Evolutionary conservation across 768 basidiomycete species (phyloP), one percentile per base, ranked within the genome.

Genomic region (Rossbeevera mucosa): DNA sequence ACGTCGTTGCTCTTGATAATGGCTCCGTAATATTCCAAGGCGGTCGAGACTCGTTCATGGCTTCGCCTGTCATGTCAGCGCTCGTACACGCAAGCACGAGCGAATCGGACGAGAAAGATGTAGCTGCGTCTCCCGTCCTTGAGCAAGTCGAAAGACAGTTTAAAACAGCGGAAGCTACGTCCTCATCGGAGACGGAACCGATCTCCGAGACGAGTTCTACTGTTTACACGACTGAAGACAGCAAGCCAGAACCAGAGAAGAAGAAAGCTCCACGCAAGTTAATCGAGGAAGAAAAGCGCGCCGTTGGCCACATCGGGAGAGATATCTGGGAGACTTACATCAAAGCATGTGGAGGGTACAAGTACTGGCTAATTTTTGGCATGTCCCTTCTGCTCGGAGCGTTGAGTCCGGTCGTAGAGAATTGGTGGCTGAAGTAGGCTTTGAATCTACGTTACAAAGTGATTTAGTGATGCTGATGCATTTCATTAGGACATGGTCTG

Each of bases 231-330:
- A 61, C 61, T 16, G 67, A 74, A 11, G 68, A 70, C 18, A 70
- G 51, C 20, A 68, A 72, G 2, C 63, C 67, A n/a, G 73, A 73
- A 21, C 54, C 64, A 9, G 64, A 69, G 53, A 80, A 76, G 64
- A 80, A 76, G 64, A 88, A 83, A 62, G 62, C 76, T 1, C 87
- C 92, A 0, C 77, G 91, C 31, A 94, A 94, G 65, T 77, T 94
- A 43, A 73, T 94, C 6, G 92, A 95, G 60, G 89, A 91, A 60
- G 88, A 91, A 65, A 81, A 79, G 54, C 78, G 88, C n/a, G 87
- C 85, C 1, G 81, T 82, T 40, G 88, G 88, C 4, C 76, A 84
- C 43, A 87, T 91, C 48, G 70, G 78, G 44, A 71, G 75, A 51
- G 79, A 80, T 33, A 80, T 90, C 20, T 91, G 88, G 88, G 59